These are phyloP conservation scores for Colletotrichum viniferum DNA, from an alignment of 2,329 filamentous ascomycete species.

Conservation along the genomic window DNA sequence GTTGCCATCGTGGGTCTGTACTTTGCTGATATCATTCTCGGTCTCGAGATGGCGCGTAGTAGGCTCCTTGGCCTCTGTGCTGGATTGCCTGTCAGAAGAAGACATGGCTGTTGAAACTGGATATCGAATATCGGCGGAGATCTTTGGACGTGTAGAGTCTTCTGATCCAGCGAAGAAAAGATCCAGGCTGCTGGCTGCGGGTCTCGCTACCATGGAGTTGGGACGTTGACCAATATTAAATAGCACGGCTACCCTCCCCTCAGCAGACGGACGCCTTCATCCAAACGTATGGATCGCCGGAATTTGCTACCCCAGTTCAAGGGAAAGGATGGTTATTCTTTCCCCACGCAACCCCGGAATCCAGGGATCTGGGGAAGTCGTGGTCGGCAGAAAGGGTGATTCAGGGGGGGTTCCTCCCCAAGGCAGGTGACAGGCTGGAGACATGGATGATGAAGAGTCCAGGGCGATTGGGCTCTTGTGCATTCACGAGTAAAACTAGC, in stretches of 20 bases:
- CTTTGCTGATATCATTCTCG: constrained; percentile 31
- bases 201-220: not conserved
- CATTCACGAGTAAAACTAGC: not conserved
- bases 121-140: not conserved
- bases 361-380: not conserved
- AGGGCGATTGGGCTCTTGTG: not conserved
- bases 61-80: not conserved
- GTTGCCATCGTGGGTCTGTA: constrained; percentile 25
- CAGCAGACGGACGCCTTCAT: not conserved
- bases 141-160: not conserved
- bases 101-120: not conserved
- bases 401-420: not conserved
- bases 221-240: not conserved
- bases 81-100: not conserved
- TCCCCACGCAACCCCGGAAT: not conserved
- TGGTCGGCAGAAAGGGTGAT: not conserved
- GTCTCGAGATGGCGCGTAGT: constrained; percentile 29
- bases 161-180: not conserved
- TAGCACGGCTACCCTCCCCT: not conserved
- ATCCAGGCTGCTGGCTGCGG: not conserved
- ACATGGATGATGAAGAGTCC: not conserved
- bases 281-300: not conserved
- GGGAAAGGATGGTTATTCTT: not conserved
- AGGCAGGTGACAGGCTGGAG: not conserved
- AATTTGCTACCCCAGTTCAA: not conserved